Percentiles rank a stretch among this genome's conserved stretches.
Evolutionary conservation across 2,329 filamentous ascomycete genomes (phyloP).

Genomic region (Stemphylium vesicarium): DNA sequence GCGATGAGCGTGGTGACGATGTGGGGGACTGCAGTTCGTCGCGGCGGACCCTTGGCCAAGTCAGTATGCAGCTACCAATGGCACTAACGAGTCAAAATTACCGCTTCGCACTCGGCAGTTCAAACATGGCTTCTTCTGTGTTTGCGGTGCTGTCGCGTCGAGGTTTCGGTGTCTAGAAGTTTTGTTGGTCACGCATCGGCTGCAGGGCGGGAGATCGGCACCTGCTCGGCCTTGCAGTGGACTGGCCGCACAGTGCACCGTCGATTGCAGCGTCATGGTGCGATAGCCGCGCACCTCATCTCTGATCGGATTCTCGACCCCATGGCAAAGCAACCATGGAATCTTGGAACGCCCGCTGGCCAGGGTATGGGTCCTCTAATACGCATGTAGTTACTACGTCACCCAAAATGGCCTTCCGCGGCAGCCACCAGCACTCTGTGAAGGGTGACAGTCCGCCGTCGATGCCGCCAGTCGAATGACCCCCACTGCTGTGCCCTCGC

Average conservation of each 20-base stretch:
- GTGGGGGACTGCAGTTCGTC: conserved; percentile 43
- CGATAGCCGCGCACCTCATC: conserved; percentile 1
- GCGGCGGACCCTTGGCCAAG: conserved; percentile 38
- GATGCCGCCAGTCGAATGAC: neutral
- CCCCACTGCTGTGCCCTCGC: conserved; percentile 9
- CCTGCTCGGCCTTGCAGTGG: neutral
- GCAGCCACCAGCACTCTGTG: neutral
- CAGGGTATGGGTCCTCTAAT: conserved; percentile 11
- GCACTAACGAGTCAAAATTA: conserved; percentile 9
- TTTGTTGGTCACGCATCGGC: conserved; percentile 10
- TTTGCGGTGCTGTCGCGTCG: neutral
- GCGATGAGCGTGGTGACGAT: conserved; percentile 44
- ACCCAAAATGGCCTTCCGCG: conserved; percentile 5
- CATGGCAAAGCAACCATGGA: conserved; percentile 2
- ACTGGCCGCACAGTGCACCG: neutral
- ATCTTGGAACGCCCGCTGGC: conserved; percentile 4
- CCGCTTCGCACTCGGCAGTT: conserved; percentile 34
- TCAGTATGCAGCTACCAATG: conserved; percentile 15
- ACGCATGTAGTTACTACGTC: conserved; percentile 10
- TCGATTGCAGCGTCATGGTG: conserved; percentile 5
- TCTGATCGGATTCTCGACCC: conserved; percentile 2
- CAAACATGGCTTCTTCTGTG: conserved; percentile 26
- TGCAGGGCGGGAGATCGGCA: conserved; percentile 15
- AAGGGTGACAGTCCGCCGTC: neutral
- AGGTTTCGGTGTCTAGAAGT: neutral